phyloP scores from a whole-genome alignment of 768 basidiomycete species.

The Kwoniella dejecticola region DNA sequence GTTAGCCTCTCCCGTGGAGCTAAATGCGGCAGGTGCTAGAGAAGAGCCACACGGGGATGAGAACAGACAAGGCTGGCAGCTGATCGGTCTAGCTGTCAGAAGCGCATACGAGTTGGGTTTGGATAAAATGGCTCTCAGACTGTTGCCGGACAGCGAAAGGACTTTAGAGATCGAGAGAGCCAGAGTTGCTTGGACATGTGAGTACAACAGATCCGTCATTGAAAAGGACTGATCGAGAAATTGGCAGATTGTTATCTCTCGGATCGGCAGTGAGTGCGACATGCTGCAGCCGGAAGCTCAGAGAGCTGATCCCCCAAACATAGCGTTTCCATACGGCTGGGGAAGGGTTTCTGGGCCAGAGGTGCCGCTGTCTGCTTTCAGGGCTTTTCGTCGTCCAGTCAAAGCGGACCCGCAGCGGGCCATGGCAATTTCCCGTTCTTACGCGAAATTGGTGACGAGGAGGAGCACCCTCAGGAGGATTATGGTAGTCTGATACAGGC shows the following conservation, averaged over 20 bases:
- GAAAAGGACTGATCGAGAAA: not conserved
- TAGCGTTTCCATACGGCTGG: conserved; percentile 48
- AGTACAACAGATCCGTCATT: conserved; percentile 13
- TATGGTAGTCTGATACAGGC: conserved; percentile 42
- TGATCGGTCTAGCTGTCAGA: conserved; percentile 51
- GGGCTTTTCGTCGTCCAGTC: conserved; percentile 44
- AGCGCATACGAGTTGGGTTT: conserved; percentile 50
- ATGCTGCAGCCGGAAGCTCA: not conserved
- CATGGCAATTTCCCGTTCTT: conserved; percentile 48
- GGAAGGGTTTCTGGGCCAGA: conserved; percentile 53
- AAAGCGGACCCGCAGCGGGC: conserved; percentile 51
- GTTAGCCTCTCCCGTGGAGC: conserved; percentile 25
- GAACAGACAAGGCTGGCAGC: conserved; percentile 53
- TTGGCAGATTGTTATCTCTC: conserved; percentile 51
- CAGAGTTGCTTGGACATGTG: conserved; percentile 52
- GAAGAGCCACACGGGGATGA: conserved; percentile 48
- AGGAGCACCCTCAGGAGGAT: conserved; percentile 41
- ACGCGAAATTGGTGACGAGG: conserved; percentile 22
- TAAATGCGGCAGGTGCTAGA: conserved; percentile 33
- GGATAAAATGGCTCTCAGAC: conserved; percentile 43
- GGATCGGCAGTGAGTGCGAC: conserved; percentile 44
- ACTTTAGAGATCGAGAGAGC: conserved; percentile 45
- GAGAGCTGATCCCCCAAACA: not conserved
- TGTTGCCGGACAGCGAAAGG: conserved; percentile 36
- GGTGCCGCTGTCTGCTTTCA: conserved; percentile 52